These are phyloP conservation scores for Fusarium globosum DNA, from an alignment of 2,329 filamentous ascomycete genomes.

Conservation along the genomic window DNA sequence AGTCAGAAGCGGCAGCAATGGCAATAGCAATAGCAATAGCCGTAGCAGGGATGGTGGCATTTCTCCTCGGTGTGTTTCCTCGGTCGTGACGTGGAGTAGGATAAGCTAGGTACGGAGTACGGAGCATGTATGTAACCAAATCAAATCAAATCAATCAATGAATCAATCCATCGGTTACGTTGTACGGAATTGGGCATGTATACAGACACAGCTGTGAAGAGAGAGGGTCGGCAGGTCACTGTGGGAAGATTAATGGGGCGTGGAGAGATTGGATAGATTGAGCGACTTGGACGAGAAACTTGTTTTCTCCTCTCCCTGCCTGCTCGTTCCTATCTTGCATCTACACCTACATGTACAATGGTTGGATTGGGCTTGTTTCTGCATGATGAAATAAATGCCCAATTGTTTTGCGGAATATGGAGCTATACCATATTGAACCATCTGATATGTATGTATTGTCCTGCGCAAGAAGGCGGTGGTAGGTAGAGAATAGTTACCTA, in stretches of 20 bases:
- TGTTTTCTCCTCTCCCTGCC: neutral
- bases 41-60: neutral
- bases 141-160: conserved; percentile 12
- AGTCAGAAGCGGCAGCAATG: neutral
- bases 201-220: conserved; percentile 11
- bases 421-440: conserved; percentile 8
- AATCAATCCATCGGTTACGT: neutral
- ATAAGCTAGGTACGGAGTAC: neutral
- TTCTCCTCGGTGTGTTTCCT: conserved; percentile 6
- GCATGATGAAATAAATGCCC: conserved; percentile 20
- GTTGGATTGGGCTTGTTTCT: neutral
- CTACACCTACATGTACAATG: neutral
- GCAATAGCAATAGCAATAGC: no score
- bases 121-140: neutral
- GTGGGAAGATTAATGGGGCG: conserved; percentile 20
- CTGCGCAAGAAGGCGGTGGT: neutral
- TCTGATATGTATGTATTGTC: neutral
- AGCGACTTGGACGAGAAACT: conserved; percentile 16
- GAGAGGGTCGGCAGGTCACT: conserved; percentile 4
- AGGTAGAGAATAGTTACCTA: neutral
- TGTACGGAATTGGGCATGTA: neutral
- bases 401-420: neutral
- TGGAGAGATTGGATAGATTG: neutral
- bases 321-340: neutral
- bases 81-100: conserved; percentile 16